A percentile compares a stretch with the other conserved stretches of the same genome.
Conservation (phyloP, 306 rosid species). For the Rosa chinensis region DNA sequence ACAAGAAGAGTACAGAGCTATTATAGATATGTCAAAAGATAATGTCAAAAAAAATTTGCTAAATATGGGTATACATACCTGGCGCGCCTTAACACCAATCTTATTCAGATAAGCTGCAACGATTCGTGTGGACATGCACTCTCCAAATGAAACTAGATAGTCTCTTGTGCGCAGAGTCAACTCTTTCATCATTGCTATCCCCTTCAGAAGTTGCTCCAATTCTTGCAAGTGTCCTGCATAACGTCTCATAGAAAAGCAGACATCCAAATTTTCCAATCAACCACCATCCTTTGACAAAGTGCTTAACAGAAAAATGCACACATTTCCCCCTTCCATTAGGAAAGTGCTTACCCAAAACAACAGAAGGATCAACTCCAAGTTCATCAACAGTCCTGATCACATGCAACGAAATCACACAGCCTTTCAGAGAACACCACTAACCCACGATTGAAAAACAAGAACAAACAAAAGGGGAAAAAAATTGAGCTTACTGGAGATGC, state of each 20-base stretch:
- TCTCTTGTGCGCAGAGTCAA: constrained; percentile 55
- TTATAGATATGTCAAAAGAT: background rate
- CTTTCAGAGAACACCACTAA: background rate
- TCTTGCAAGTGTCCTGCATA: constrained; percentile 56
- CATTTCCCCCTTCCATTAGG: background rate
- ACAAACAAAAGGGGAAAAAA: background rate
- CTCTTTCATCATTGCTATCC: constrained; percentile 72
- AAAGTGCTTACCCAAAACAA: constrained; percentile 22
- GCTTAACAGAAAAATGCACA: background rate
- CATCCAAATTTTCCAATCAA: constrained; percentile 1
- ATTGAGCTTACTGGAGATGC: constrained; percentile 13
- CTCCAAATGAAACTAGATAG: constrained; percentile 68
- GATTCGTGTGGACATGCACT: constrained; percentile 75
- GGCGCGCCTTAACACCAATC: constrained; percentile 55
- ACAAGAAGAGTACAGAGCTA: background rate
- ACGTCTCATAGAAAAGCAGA: constrained; percentile 5
- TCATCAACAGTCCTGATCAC: constrained; percentile 24
- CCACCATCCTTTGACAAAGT: background rate
- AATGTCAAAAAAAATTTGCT: background rate
- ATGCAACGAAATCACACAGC: background rate
- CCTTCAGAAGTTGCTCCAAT: constrained; percentile 66
- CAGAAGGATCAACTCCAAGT: constrained; percentile 28
- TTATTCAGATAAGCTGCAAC: constrained; percentile 63
- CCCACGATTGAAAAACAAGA: no score
- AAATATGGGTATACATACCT: constrained; percentile 44